phyloP scores from a whole-genome alignment of 2,329 filamentous ascomycete species.

The Xylaria sp. region DNA sequence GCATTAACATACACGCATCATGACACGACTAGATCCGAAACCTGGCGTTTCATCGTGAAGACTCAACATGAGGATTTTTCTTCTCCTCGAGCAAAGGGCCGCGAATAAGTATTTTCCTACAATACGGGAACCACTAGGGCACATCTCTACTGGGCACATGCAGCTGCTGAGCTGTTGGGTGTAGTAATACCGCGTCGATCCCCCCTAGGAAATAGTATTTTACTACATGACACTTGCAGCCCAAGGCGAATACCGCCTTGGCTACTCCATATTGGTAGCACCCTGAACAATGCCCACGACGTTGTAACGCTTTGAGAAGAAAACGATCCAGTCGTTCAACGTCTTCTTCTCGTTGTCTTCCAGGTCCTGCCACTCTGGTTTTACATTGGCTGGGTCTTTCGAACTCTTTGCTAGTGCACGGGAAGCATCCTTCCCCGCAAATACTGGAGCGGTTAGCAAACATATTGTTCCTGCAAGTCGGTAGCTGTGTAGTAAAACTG shows the following conservation, averaged over 20 bases:
- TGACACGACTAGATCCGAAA: neutral
- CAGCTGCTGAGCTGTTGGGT: neutral
- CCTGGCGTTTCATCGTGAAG: neutral
- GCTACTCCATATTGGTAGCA: conserved; percentile 58
- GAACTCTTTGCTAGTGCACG: conserved; percentile 85
- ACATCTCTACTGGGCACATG: neutral
- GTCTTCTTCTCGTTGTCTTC: conserved; percentile 82
- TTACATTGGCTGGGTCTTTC: conserved; percentile 81
- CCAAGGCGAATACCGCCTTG: neutral
- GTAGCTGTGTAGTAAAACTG: conserved; percentile 1
- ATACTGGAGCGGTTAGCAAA: conserved; percentile 62
- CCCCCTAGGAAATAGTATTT: neutral
- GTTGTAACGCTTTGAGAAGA: conserved; percentile 97
- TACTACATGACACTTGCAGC: neutral
- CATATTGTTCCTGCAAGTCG: conserved; percentile 8
- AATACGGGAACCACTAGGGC: neutral
- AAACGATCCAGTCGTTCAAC: conserved; percentile 90
- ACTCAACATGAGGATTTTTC: neutral
- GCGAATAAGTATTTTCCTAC: neutral
- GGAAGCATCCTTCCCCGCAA: conserved; percentile 95
- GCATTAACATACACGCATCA: neutral
- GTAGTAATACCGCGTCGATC: neutral
- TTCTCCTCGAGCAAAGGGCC: neutral
- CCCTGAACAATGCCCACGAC: conserved; percentile 71
- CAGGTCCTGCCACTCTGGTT: conserved; percentile 80